A percentile compares a stretch with the other conserved stretches of the same genome.
These are phyloP conservation scores for Penicillium sp. DNA, from an alignment of 2,329 filamentous ascomycete genomes.

Conservation along the genomic window DNA sequence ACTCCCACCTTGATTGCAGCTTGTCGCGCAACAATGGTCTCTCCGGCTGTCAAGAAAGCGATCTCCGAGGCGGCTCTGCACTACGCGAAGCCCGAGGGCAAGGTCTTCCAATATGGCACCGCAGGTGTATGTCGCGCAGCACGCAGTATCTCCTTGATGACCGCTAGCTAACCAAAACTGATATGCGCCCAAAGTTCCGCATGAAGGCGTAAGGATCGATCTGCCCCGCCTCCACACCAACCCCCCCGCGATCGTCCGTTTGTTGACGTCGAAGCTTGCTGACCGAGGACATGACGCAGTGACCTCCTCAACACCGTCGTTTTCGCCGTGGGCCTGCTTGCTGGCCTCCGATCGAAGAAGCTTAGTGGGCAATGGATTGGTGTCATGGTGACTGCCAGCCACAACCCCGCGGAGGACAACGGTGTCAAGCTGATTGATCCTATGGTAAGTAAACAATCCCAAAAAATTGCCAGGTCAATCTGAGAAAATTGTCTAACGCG, in stretches of 20 bases:
- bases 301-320: slow-evolving; percentile 88
- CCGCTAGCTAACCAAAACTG: slow-evolving; percentile 20
- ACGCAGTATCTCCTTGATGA: slow-evolving; percentile 2
- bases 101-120: slow-evolving; percentile 61
- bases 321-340: slow-evolving; percentile 87
- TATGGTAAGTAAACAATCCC: slow-evolving; percentile 57
- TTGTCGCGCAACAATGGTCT: slow-evolving; percentile 43
- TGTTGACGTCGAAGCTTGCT: slow-evolving; percentile 34
- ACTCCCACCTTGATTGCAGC: slow-evolving; percentile 12
- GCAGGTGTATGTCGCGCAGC: slow-evolving; percentile 56
- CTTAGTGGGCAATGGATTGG: slow-evolving; percentile 89
- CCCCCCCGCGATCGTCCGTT: slow-evolving; percentile 33
- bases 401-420: slow-evolving; percentile 88
- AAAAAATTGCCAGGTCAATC: neutral
- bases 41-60: slow-evolving; percentile 45
- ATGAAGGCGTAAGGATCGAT: slow-evolving; percentile 63
- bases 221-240: slow-evolving; percentile 31
- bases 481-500: slow-evolving; percentile 12
- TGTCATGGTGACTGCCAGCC: slow-evolving; percentile 93
- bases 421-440: slow-evolving; percentile 96
- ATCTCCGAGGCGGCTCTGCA: slow-evolving; percentile 52
- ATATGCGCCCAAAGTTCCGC: slow-evolving; percentile 56
- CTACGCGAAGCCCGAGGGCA: slow-evolving; percentile 53
- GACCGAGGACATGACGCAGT: slow-evolving; percentile 43
- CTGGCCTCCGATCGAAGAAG: slow-evolving; percentile 85